Base-by-base conservation (phyloP, 495 filamentous ascomycete genomes). In the Baudoinia panamericana region DNA sequence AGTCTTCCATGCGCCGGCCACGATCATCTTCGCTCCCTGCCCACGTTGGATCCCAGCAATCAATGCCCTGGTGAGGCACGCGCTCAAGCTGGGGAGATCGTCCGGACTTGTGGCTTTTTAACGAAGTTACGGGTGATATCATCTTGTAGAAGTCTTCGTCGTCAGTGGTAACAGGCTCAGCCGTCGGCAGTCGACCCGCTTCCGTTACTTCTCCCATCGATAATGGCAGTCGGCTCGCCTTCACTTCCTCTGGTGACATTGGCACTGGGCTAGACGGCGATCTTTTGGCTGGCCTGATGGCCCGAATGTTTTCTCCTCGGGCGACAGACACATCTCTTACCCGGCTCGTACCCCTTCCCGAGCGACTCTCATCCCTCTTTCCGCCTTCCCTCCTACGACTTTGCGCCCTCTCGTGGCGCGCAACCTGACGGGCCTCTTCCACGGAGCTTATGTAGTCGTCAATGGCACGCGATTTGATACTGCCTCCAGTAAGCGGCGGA, bases 161-260 rank as follows among this genome's bases (percentile, higher is more conserved):
- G 12, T 65, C 58, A 7, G 61, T 58, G 30, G 57, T 67, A 6
- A 67, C 68, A 1, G 54, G 56, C 33, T 62, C 56, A 5, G 43
- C 47, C 24, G 25, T 41, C 15, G 43, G 46, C 31, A 44, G n/a
- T 51, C 52, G 22, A 18, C 33, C 43, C 48, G 33, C 22, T 20
- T 39, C 22, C 43, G 55, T 16, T 53, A 55, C 36, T 27, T 90
- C 83, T 50, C 93, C 82, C 0, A 84, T 82, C 1, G 84, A 87
- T 85, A 94, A 93, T 13, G 84, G 82, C 10, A 92, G 73, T 0
- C 86, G 86, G 8, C 85, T 93, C n/a, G n/a, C n/a, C n/a, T n/a
- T n/a, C 53, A 55, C 36, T 27, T 90, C 83, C 49, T 93, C 82
- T 0, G 84, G 83, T 1, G 84, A 87, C 86, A 94, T 93, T 13